phyloP scores from a whole-genome alignment of 2,329 filamentous ascomycete species.

The Raffaelea arxii region DNA sequence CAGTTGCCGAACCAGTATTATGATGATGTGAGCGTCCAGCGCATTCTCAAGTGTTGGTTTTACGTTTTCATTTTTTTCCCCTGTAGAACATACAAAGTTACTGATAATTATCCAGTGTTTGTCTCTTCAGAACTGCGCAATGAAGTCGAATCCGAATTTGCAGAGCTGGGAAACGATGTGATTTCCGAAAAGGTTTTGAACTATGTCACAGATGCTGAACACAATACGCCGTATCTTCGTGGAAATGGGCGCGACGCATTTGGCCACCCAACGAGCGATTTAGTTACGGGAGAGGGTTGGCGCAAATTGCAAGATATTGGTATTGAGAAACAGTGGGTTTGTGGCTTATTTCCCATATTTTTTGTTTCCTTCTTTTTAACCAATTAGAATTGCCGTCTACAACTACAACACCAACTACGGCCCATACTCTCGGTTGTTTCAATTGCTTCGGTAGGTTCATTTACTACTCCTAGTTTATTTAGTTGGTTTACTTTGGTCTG shows the following conservation, averaged over 20 bases:
- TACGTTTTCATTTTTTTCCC: neutral
- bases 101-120: conserved; percentile 30
- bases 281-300: conserved; percentile 61
- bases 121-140: conserved; percentile 30
- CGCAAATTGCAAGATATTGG: conserved; percentile 49
- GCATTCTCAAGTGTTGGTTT: conserved; percentile 38
- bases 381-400: conserved; percentile 40
- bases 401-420: conserved; percentile 47
- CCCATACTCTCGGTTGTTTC: conserved; percentile 43
- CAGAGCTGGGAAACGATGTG: conserved; percentile 39
- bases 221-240: conserved; percentile 50
- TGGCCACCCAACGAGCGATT: conserved; percentile 45
- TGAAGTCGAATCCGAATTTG: conserved; percentile 32
- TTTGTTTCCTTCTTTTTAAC: neutral
- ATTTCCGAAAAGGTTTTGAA: conserved; percentile 44
- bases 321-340: conserved; percentile 39
- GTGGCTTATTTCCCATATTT: neutral
- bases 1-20: conserved; percentile 45
- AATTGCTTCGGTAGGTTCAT: conserved; percentile 41
- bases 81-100: neutral
- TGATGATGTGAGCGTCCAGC: conserved; percentile 42
- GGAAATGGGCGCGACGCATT: conserved; percentile 51
- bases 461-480: neutral
- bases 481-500: neutral
- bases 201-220: conserved; percentile 54